These are phyloP conservation scores for Nicotiana attenuata DNA, from an alignment of 257 asterid genomes.

Conservation along the genomic window DNA sequence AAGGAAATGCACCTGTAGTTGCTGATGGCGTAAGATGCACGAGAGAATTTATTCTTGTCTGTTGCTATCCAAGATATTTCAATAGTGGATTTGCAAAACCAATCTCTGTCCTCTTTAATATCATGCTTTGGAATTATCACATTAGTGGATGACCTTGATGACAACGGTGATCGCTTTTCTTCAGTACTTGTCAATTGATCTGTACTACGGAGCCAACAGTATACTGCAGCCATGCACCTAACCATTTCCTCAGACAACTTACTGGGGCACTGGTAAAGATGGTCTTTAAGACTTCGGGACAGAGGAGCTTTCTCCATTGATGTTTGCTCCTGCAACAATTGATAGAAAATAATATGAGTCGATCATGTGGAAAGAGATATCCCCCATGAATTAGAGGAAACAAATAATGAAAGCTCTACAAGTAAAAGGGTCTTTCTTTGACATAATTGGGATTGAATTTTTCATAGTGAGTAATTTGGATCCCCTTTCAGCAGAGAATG, in stretches of 20 bases:
- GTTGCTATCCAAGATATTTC: conserved; percentile 54
- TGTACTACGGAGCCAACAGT: conserved; percentile 48
- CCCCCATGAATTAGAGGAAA: neutral
- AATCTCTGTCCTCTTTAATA: conserved; percentile 29
- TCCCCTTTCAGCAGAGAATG: neutral
- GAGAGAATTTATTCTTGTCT: conserved; percentile 39
- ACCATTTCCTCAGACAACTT: conserved; percentile 67
- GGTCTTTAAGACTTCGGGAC: conserved; percentile 48
- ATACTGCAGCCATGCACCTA: conserved; percentile 54
- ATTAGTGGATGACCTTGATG: conserved; percentile 34
- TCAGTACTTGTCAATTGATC: conserved; percentile 20
- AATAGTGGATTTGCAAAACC: conserved; percentile 33
- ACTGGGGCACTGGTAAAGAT: conserved; percentile 61
- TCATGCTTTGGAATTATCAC: conserved; percentile 33
- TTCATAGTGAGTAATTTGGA: neutral
- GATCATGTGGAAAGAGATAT: too few species aligned
- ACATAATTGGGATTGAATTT: neutral
- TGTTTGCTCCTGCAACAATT: conserved; percentile 26
- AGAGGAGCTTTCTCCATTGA: conserved; percentile 24
- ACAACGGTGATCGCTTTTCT: conserved; percentile 32
- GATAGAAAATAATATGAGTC: neutral
- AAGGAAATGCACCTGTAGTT: conserved; percentile 37
- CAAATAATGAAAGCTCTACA: neutral
- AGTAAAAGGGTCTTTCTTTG: neutral
- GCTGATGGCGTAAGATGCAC: conserved; percentile 54